Percentiles rank a stretch among this genome's conserved stretches.
Conservation (phyloP, 2,329 filamentous ascomycete species). For the Fusarium zealandicum region DNA sequence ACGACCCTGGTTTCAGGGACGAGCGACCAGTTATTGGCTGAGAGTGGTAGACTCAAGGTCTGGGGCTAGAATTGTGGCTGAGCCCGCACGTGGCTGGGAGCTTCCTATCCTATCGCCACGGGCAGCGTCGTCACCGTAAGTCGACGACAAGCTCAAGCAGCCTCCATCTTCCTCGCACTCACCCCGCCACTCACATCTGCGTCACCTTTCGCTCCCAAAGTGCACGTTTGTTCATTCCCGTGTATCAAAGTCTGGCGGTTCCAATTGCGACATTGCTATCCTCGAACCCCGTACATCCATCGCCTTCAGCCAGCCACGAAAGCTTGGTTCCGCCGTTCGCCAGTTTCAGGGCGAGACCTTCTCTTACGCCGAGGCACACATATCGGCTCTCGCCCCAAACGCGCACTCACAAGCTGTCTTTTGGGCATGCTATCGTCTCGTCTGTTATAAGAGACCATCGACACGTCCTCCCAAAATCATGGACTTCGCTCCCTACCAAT, state of each 20-base stretch:
- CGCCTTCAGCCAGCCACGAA: neutral
- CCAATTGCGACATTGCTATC: neutral
- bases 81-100: conserved; percentile 19
- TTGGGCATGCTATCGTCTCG: neutral
- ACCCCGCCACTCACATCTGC: conserved; percentile 19
- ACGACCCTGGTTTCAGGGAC: neutral
- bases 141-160: conserved; percentile 18
- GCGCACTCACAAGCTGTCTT: neutral
- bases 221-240: too few species aligned
- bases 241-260: neutral
- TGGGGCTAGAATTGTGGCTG: conserved; percentile 21
- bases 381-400: neutral
- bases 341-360: neutral
- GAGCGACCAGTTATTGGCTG: neutral
- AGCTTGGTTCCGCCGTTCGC: neutral
- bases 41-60: neutral
- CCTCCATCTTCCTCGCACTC: conserved; percentile 15
- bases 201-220: neutral
- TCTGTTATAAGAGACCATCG: conserved; percentile 1
- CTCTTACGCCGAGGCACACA: neutral
- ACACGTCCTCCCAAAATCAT: conserved; percentile 55
- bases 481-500: conserved; percentile 98
- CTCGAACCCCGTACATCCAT: neutral
- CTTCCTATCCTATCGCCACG: conserved; percentile 13
- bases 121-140: conserved; percentile 7